phyloP scores from a whole-genome alignment of 2,329 filamentous ascomycete genomes.

The Arthrinium puccinioides region DNA sequence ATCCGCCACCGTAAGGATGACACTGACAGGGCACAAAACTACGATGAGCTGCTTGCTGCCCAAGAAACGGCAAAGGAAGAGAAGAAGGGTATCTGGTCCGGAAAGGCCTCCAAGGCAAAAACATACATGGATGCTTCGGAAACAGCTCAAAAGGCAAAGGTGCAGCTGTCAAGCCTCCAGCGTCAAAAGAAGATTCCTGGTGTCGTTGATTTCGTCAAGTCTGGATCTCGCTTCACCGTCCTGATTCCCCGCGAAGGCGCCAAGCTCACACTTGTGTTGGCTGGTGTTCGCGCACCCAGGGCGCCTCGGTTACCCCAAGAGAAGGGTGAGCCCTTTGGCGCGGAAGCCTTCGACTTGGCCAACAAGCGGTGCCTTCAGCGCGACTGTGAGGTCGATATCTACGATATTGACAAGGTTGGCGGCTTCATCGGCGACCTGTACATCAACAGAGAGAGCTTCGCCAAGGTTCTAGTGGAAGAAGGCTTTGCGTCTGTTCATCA shows the following conservation, averaged over 20 bases:
- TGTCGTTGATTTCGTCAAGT: conserved; percentile 94
- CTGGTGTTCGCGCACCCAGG: conserved; percentile 82
- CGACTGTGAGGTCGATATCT: conserved; percentile 91
- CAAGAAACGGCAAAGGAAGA: conserved; percentile 79
- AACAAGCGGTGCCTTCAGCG: conserved; percentile 85
- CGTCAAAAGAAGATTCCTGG: conserved; percentile 89
- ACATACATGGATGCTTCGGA: conserved; percentile 88
- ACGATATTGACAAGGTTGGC: conserved; percentile 92
- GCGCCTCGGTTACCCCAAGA: conserved; percentile 74
- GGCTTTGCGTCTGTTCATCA: conserved; percentile 86
- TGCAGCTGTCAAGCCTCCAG: conserved; percentile 79
- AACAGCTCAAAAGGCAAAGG: conserved; percentile 88
- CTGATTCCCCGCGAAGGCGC: conserved; percentile 87
- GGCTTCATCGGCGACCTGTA: conserved; percentile 95
- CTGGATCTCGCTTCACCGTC: conserved; percentile 89
- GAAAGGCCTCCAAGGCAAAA: conserved; percentile 77
- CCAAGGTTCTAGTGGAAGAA: conserved; percentile 88
- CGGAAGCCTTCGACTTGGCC: conserved; percentile 89
- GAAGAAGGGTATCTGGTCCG: conserved; percentile 90
- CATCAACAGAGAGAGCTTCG: conserved; percentile 91
- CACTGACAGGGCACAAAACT: conserved; percentile 86
- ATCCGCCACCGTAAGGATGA: conserved; percentile 94
- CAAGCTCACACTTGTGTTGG: conserved; percentile 91
- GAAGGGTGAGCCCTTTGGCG: conserved; percentile 84
- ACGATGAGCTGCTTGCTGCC: conserved; percentile 77